Conservation (phyloP, 306 rosid species). For the Prinsepia uniflora region DNA sequence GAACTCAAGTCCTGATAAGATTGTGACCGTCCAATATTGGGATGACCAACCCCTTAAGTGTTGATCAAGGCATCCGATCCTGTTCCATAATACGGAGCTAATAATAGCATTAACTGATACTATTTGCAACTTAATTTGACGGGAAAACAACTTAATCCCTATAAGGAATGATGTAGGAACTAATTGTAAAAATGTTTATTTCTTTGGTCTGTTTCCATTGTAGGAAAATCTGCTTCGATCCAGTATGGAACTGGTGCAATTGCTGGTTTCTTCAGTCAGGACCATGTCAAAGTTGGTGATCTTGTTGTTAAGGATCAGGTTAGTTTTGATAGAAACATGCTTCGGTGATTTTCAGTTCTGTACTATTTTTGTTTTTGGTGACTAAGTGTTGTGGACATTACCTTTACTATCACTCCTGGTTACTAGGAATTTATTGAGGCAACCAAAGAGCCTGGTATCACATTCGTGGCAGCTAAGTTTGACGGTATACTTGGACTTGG, state of each 20-base stretch:
- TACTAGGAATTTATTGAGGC: slow-evolving; percentile 55
- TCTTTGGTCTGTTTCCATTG: not conserved
- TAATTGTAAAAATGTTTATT: not conserved
- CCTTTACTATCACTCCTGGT: not conserved
- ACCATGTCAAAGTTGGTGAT: slow-evolving; percentile 44
- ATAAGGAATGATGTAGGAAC: slow-evolving; percentile 19
- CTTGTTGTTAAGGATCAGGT: slow-evolving; percentile 45
- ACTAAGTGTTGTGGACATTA: not conserved
- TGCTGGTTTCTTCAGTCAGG: slow-evolving; percentile 47
- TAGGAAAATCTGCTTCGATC: slow-evolving; percentile 45
- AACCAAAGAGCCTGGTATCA: slow-evolving; percentile 48
- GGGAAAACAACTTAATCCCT: slow-evolving; percentile 5
- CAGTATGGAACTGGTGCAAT: slow-evolving; percentile 55
- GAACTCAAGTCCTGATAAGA: slow-evolving; percentile 23
- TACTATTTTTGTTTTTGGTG: too few species aligned
- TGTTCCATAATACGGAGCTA: too few species aligned
- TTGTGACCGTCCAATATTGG: not conserved
- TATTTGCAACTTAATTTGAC: not conserved
- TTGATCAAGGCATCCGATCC: not conserved
- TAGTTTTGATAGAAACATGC: slow-evolving; percentile 4
- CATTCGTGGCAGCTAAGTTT: slow-evolving; percentile 41
- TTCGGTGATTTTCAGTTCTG: slow-evolving; percentile 15
- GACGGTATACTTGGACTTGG: slow-evolving; percentile 51
- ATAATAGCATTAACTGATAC: not conserved
- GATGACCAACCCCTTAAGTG: not conserved